phyloP scores from a whole-genome alignment of 2,329 filamentous ascomycete species.

The Fusarium verticillioides region DNA sequence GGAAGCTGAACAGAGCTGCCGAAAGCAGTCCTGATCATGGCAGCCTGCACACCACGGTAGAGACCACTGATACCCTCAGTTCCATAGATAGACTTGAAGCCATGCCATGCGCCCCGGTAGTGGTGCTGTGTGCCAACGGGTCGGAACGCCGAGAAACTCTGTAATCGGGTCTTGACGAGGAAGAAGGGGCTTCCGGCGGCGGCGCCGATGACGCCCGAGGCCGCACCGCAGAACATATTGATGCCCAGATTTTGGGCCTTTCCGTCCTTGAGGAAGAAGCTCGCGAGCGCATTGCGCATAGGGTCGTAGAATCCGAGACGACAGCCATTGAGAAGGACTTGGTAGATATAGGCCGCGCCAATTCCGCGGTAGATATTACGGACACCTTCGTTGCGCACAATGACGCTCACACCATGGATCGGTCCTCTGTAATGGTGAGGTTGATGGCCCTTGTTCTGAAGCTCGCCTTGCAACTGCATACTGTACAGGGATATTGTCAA shows the following conservation, averaged over 20 bases:
- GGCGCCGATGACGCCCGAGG: constrained; percentile 89
- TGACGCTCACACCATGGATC: constrained; percentile 89
- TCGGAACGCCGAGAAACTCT: constrained; percentile 91
- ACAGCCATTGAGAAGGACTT: constrained; percentile 95
- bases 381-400: constrained; percentile 89
- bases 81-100: constrained; percentile 80
- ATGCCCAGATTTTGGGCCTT: constrained; percentile 85
- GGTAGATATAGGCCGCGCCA: constrained; percentile 94
- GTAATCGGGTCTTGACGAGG: constrained; percentile 94
- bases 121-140: constrained; percentile 97
- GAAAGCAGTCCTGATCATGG: constrained; percentile 96
- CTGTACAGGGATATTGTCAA: constrained; percentile 54
- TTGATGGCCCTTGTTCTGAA: constrained; percentile 86
- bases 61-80: constrained; percentile 82
- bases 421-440: constrained; percentile 91
- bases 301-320: constrained; percentile 98
- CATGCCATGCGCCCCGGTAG: constrained; percentile 88
- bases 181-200: constrained; percentile 97
- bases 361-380: constrained; percentile 88
- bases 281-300: constrained; percentile 78
- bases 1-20: constrained; percentile 96
- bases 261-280: constrained; percentile 75
- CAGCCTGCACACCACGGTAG: constrained; percentile 90
- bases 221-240: constrained; percentile 93
- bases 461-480: constrained; percentile 95